Evolutionary conservation across 805 yeast genomes (phyloP).

Genomic region (Zygosaccharomyces pseudorouxii): DNA sequence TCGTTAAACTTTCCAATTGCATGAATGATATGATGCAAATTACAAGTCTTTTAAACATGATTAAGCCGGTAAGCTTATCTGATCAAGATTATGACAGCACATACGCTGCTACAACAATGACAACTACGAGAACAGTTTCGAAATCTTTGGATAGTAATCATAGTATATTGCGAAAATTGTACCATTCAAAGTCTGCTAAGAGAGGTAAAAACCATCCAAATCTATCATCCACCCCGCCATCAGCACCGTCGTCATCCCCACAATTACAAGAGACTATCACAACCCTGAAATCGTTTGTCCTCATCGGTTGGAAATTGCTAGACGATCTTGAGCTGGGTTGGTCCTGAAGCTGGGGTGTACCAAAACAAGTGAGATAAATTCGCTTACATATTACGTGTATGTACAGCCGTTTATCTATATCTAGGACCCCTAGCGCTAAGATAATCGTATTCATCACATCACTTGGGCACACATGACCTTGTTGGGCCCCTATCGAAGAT

Average conservation of each 20-base stretch:
- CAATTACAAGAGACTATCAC: slow-evolving; percentile 5
- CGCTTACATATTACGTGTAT: too few relatives aligned
- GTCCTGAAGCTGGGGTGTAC: slow-evolving; percentile 14
- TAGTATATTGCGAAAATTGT: slow-evolving; percentile 6
- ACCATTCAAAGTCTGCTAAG: slow-evolving; percentile 3
- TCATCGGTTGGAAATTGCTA: slow-evolving; percentile 30
- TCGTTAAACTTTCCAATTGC: slow-evolving; percentile 30
- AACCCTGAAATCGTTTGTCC: slow-evolving; percentile 12
- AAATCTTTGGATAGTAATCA: slow-evolving; percentile 5
- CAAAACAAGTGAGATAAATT: not conserved
- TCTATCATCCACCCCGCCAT: slow-evolving; percentile 2
- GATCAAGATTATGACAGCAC: slow-evolving; percentile 12
- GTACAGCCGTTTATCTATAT: too few relatives aligned
- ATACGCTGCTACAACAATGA: not conserved
- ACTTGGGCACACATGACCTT: too few relatives aligned
- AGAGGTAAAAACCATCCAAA: not conserved
- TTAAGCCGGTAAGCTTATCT: slow-evolving; percentile 31
- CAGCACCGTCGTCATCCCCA: not conserved
- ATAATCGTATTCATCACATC: too few relatives aligned
- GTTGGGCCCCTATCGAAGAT: too few relatives aligned
- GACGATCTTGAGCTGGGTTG: slow-evolving; percentile 35
- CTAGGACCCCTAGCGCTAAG: too few relatives aligned
- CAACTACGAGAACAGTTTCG: slow-evolving; percentile 4
- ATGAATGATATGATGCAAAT: slow-evolving; percentile 34
- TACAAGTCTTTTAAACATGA: slow-evolving; percentile 27